Base-by-base conservation (phyloP, 116 monocot genomes). In the Thalassia testudinum region DNA sequence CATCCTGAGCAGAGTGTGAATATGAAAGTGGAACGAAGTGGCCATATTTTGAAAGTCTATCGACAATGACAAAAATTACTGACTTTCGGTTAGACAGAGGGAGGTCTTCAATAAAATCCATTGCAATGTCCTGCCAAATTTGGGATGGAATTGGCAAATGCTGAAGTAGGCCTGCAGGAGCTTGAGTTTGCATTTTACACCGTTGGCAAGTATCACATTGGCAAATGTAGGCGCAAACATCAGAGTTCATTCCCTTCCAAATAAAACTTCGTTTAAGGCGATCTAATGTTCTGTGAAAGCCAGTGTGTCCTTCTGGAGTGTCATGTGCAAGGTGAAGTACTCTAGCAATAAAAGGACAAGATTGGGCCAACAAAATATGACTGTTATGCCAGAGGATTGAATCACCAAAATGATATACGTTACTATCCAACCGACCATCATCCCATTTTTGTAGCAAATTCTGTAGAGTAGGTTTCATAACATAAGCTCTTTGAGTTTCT, bases 101-200 rank as follows among this genome's bases (percentile, higher is more conserved):
- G 0, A 60, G 48, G 15, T 18, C 27, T 15, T 42, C 44, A 26
- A 60, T 60, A 24, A 60, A 60, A 21, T 60, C 5, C 48, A 47
- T 60, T 0, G 47, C 1, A 22, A 60, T 49, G 1, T 49, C 60
- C 5, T 49, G 25, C 60, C 60, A 60, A 45, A 60, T 18, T 47
- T 27, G 15, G 0, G 12, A 0, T 27, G 48, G 48, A 44, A 49
- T 47, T 0, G 43, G 19, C 16, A 60, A 0, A 1, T 14, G 60
- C 24, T 60, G 60, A 0, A 60, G 48, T 0, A 60, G 26, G 0
- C 60, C 25, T 1, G 44, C 27, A 24, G 7, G 47, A 14, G 21
- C 5, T 20, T 14, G 7, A 10, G 26, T 29, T 3, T 60, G 47
- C 47, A 4, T 25, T 47, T 49, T 47, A 24, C 24, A 4, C 7